Evolutionary conservation across 176 grass and related monocot species (phyloP), one percentile per base, ranked within the genome.

Genomic region (Paspalum vaginatum): DNA sequence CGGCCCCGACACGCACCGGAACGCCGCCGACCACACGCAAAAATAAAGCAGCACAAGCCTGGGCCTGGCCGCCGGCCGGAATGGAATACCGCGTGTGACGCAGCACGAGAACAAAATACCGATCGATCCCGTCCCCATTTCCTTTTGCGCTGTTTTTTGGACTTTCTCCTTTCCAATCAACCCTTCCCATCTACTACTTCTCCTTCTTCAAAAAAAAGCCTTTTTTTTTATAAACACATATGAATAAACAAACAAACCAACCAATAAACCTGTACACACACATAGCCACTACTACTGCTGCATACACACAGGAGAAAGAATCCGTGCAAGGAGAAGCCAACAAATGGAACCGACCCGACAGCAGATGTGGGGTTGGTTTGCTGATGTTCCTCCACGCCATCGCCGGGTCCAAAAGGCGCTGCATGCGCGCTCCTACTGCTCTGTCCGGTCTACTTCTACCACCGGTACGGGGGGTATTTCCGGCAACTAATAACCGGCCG

Each of bases 291-390:
- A 32, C 32, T 32, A 3, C 32, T 32, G 40, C 46, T 65, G 32
- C 17, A 10, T 37, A 37, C 17, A 50, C 7, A 12, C 60, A 48
- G 9, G 24, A 50, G 75, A 50, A 53, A 68, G 74, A 81, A 86
- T 75, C 59, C 80, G 26, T 69, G 84, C 25, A 64, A 70, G 86
- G 70, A 79, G 84, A 88, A 83, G 81, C 73, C 16, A 84, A 81
- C 79, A 88, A 72, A 77, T 77, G 75, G 80, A 91, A 79, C 81
- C 76, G 79, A 48, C 73, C 74, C 68, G 18, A 41, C 81, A 69
- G 69, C 37, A 54, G 59, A 13, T 20, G 26, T 55, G 56, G 74
- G 75, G 27, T 37, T 37, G 73, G n/a, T 46, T 52, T 24, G 47
- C 6, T 60, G 53, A 24, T 68, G 18, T 79, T 75, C 20, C 41